A percentile compares a stretch with the other conserved stretches of the same genome.
These are phyloP conservation scores for Trichoderma pleuroti DNA, from an alignment of 2,329 filamentous ascomycete genomes.

Conservation along the genomic window DNA sequence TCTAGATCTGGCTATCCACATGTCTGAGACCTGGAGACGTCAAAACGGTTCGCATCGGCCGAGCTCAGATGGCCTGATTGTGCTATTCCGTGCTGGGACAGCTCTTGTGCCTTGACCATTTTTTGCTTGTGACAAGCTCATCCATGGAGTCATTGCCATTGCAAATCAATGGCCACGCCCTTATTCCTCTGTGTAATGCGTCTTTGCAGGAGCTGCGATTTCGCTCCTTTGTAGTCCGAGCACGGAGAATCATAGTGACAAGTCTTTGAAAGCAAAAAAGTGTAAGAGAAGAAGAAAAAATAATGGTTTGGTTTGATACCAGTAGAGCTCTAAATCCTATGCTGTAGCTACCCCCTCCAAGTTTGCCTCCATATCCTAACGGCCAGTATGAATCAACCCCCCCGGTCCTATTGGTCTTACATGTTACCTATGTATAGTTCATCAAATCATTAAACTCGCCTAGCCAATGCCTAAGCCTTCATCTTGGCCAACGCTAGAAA, in stretches of 20 bases:
- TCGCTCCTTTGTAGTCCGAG: background rate
- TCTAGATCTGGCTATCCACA: constrained; percentile 1
- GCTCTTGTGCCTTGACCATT: background rate
- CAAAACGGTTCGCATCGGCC: background rate
- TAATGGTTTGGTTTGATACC: background rate
- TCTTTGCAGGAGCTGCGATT: background rate
- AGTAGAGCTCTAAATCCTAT: background rate
- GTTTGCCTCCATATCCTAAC: background rate
- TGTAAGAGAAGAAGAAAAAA: background rate
- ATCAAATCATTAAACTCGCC: background rate
- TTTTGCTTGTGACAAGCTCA: background rate
- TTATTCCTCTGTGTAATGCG: background rate
- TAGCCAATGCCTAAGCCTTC: background rate
- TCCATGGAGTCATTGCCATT: background rate
- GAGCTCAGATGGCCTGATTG: background rate
- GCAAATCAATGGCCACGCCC: background rate
- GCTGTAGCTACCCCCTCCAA: background rate
- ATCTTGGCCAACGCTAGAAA: background rate
- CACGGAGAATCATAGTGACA: no score
- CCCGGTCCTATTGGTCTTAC: background rate
- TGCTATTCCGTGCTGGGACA: background rate
- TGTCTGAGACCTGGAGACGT: background rate
- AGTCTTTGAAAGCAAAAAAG: background rate
- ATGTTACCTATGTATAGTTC: constrained; percentile 9
- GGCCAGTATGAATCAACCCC: background rate